phyloP scores from a whole-genome alignment of 768 basidiomycete species.

The Pulveroboletus sp. region DNA sequence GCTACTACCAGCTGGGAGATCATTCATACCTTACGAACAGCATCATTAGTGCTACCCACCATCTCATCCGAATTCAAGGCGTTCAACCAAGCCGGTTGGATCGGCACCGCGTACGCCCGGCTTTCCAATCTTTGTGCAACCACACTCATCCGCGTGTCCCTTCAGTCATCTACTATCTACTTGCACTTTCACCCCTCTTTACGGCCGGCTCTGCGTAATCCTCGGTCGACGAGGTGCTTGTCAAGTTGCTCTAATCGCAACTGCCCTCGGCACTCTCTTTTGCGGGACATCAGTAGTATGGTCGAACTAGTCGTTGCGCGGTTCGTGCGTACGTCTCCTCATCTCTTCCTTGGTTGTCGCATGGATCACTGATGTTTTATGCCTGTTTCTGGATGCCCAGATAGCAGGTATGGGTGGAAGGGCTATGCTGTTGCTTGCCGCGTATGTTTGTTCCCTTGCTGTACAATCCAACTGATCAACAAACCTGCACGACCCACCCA shows the following conservation, averaged over 20 bases:
- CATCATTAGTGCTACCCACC: constrained; percentile 5
- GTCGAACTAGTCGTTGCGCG: constrained; percentile 10
- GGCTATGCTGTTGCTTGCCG: constrained; percentile 9
- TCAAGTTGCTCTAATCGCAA: constrained; percentile 10
- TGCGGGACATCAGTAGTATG: constrained; percentile 10
- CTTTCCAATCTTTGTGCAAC: not conserved
- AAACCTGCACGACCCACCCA: no score
- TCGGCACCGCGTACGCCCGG: constrained; percentile 20
- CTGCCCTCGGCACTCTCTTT: constrained; percentile 10
- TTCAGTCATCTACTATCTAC: constrained; percentile 15
- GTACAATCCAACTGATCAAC: no score
- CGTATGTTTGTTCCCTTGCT: no score
- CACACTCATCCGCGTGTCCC: not conserved
- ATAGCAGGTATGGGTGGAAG: constrained; percentile 13
- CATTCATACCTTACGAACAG: not conserved
- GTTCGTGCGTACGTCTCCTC: constrained; percentile 5
- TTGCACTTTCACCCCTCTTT: constrained; percentile 18
- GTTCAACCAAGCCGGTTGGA: constrained; percentile 26
- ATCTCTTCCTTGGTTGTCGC: not conserved
- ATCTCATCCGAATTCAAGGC: constrained; percentile 23
- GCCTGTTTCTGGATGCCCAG: no score
- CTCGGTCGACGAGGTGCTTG: constrained; percentile 13
- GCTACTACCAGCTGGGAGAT: no score
- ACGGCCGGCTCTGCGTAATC: constrained; percentile 16
- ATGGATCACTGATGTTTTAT: no score